Evolutionary conservation across 306 rosid genomes (phyloP).

Genomic region (Ochetophila trinervis): DNA sequence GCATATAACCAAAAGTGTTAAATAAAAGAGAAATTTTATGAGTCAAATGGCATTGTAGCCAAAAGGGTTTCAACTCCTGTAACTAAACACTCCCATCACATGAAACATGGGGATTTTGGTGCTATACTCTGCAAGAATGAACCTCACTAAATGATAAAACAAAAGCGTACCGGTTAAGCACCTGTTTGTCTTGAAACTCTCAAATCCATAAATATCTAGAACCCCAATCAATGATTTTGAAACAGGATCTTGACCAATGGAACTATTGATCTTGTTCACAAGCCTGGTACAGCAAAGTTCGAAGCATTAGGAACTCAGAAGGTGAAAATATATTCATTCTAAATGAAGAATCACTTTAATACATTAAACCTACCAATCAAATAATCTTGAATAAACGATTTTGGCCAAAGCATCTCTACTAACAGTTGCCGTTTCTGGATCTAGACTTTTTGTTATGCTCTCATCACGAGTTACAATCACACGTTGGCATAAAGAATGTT

Average conservation of each 20-base stretch:
- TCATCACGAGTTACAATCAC: constrained; percentile 94
- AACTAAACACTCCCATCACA: constrained; percentile 17
- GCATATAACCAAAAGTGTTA: neutral
- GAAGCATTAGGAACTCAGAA: constrained; percentile 17
- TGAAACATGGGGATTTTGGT: constrained; percentile 16
- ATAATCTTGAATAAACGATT: constrained; percentile 78
- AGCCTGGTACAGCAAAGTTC: constrained; percentile 54
- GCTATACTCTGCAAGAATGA: constrained; percentile 26
- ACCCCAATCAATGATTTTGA: constrained; percentile 85
- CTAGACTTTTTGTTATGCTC: constrained; percentile 73
- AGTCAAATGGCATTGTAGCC: constrained; percentile 19
- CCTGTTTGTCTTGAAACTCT: constrained; percentile 99
- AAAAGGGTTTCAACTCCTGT: constrained; percentile 3
- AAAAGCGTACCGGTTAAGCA: constrained; percentile 65
- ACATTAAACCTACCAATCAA: constrained; percentile 67
- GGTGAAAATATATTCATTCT: neutral
- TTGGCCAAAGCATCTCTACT: constrained; percentile 93
- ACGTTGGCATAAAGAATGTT: constrained; percentile 89
- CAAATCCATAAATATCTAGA: constrained; percentile 97
- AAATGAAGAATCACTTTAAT: constrained; percentile 6
- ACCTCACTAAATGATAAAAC: constrained; percentile 39
- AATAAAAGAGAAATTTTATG: neutral
- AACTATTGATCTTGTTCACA: constrained; percentile 77
- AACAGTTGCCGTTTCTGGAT: constrained; percentile 65
- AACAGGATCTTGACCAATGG: constrained; percentile 90